Conservation (phyloP, 2,329 filamentous ascomycete species). For the Aureobasidium vineae region DNA sequence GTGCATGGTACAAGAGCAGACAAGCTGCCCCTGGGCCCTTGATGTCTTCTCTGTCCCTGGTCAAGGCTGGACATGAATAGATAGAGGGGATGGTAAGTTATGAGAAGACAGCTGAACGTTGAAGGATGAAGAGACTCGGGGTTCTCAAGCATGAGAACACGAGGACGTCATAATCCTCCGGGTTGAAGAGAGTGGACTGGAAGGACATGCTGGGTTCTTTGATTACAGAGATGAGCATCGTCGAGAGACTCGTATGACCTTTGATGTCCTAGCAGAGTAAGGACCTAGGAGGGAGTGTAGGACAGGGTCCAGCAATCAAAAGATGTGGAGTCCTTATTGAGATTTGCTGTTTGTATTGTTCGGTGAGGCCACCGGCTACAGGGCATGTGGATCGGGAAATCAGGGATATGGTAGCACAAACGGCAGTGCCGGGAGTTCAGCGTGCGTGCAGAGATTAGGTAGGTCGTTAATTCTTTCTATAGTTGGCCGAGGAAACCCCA, state of each 20-base stretch:
- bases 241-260: background rate
- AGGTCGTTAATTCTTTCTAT: constrained; percentile 19
- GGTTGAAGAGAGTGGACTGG: background rate
- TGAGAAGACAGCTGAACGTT: background rate
- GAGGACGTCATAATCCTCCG: constrained; percentile 21
- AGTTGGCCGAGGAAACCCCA: constrained; percentile 25
- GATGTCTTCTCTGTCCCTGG: background rate
- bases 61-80: background rate
- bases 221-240: constrained; percentile 3
- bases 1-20: background rate
- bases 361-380: background rate
- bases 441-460: background rate
- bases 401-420: constrained; percentile 12
- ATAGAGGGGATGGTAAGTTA: background rate
- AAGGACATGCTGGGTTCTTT: background rate
- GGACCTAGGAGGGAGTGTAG: background rate
- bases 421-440: background rate
- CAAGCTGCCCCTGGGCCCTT: background rate
- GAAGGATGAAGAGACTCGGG: background rate
- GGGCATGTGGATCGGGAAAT: background rate
- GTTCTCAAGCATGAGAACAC: background rate
- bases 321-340: background rate
- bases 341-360: constrained; percentile 8
- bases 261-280: background rate
- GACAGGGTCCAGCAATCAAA: background rate